Percentiles rank a stretch among this genome's conserved stretches.
Evolutionary conservation across 495 filamentous ascomycete species (phyloP).

Genomic region (Penicillium antarcticum): DNA sequence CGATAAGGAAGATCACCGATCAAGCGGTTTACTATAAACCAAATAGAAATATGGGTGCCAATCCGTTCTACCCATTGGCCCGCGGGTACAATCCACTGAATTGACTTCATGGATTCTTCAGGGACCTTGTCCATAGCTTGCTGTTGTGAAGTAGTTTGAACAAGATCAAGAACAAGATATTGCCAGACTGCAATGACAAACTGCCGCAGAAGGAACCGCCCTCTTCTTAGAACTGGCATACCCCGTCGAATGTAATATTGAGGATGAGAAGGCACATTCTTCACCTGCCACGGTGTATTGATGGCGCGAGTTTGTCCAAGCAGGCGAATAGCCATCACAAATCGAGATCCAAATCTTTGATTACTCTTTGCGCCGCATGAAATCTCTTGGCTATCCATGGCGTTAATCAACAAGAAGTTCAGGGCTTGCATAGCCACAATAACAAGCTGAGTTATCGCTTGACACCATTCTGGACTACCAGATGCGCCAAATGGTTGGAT

Average conservation of each 20-base stretch:
- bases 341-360: neutral
- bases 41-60: neutral
- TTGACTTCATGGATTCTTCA: neutral
- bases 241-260: neutral
- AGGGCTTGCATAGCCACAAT: slow-evolving; percentile 1
- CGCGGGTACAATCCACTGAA: neutral
- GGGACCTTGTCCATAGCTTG: neutral
- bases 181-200: slow-evolving; percentile 3
- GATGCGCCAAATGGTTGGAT: slow-evolving; percentile 2
- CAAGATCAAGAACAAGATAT: slow-evolving; percentile 4
- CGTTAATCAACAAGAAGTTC: slow-evolving; percentile 4
- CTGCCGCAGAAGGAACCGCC: slow-evolving; percentile 3
- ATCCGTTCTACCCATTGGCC: slow-evolving; percentile 5
- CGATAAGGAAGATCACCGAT: slow-evolving; percentile 1
- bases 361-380: neutral
- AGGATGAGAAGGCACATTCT: slow-evolving; percentile 6
- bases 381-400: neutral
- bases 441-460: slow-evolving; percentile 2
- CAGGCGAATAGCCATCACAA: neutral
- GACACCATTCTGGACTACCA: slow-evolving; percentile 7
- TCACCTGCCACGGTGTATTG: slow-evolving; percentile 5
- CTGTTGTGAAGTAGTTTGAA: neutral
- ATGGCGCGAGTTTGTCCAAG: neutral
- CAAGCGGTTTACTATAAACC: slow-evolving; percentile 1
- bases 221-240: neutral